A percentile compares a stretch with the other conserved stretches of the same genome.
phyloP scores from a whole-genome alignment of 2,329 filamentous ascomycete genomes.

The Aspergillus transmontanensis region DNA sequence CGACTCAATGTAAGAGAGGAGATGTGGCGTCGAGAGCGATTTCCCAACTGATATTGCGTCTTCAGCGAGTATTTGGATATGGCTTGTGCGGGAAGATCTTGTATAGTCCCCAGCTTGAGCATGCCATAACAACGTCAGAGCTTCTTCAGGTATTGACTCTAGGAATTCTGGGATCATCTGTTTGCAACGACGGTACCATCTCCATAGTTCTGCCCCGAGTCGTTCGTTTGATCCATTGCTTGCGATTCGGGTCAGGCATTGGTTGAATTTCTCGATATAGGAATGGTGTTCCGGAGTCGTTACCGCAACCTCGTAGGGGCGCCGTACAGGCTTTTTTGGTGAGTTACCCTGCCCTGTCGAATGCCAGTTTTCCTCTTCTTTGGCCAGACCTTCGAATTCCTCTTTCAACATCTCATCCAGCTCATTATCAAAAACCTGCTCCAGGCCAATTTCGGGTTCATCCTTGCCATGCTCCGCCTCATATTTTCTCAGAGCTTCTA shows the following conservation, averaged over 20 bases:
- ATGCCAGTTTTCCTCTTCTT: conserved; percentile 42
- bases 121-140: conserved; percentile 69
- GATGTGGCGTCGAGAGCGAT: conserved; percentile 58
- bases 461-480: conserved; percentile 38
- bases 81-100: conserved; percentile 56
- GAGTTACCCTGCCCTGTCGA: conserved; percentile 24
- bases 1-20: conserved; percentile 69
- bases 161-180: conserved; percentile 50
- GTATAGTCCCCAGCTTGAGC: conserved; percentile 50
- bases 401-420: conserved; percentile 44
- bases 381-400: conserved; percentile 40
- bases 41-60: conserved; percentile 66
- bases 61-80: conserved; percentile 63
- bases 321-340: conserved; percentile 18
- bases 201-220: conserved; percentile 48
- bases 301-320: conserved; percentile 35
- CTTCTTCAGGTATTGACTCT: conserved; percentile 59
- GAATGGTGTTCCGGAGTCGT: conserved; percentile 38
- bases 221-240: conserved; percentile 32
- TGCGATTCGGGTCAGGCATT: conserved; percentile 35
- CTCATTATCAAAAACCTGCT: conserved; percentile 45
- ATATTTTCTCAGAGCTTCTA: conserved; percentile 46
- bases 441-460: conserved; percentile 29
- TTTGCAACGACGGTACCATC: conserved; percentile 54
- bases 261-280: conserved; percentile 45